Evolutionary conservation across 331 rosid genomes (phyloP).

Genomic region (Telfairia occidentalis): DNA sequence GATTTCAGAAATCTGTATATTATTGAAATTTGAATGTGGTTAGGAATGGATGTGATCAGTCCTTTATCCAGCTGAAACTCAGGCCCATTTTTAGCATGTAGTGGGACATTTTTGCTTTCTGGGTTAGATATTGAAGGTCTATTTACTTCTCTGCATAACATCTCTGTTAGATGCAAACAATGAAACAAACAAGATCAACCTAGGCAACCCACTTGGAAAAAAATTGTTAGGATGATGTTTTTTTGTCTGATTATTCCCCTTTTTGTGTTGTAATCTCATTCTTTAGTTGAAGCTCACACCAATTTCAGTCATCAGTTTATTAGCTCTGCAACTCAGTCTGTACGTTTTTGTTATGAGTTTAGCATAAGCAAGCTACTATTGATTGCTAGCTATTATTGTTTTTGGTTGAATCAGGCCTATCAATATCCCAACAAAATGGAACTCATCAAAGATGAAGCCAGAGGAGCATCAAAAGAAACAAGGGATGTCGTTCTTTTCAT

Average conservation of each 20-base stretch:
- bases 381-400: background rate
- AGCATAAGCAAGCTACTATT: background rate
- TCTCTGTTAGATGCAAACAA: background rate
- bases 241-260: background rate
- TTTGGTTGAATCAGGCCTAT: constrained; percentile 12
- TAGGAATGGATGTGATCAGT: background rate
- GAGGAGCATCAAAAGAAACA: constrained; percentile 14
- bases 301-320: background rate
- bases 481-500: constrained; percentile 5
- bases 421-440: constrained; percentile 9
- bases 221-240: background rate
- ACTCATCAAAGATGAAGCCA: constrained; percentile 8
- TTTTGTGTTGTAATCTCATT: background rate
- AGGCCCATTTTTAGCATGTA: background rate
- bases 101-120: background rate
- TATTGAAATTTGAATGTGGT: background rate
- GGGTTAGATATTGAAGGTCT: background rate
- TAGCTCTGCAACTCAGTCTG: background rate
- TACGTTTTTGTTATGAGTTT: background rate
- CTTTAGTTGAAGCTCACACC: background rate
- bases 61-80: background rate
- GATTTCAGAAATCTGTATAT: background rate
- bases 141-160: background rate
- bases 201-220: background rate
- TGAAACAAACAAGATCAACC: background rate